Evolutionary conservation across 108 stramenopile species (phyloP).

Genomic region (Thalassiosira profunda): DNA sequence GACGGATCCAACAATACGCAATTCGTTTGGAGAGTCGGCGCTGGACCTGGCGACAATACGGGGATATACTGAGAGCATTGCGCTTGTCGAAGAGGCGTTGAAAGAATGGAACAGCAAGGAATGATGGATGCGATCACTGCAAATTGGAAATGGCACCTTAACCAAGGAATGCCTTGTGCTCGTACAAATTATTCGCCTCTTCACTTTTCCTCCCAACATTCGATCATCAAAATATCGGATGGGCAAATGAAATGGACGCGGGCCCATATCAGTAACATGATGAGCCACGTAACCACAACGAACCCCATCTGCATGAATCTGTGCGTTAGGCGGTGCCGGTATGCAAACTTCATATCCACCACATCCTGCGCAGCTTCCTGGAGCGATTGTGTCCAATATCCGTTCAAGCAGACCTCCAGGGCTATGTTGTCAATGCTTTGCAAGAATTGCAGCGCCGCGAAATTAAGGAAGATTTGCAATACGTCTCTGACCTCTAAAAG

Average conservation of each 20-base stretch:
- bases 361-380: conserved; percentile 24
- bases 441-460: conserved; percentile 71
- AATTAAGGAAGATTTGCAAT: conserved; percentile 61
- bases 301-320: too few relatives aligned
- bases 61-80: conserved; percentile 19
- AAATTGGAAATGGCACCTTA: too few relatives aligned
- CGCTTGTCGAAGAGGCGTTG: conserved; percentile 27
- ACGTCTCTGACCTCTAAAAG: conserved; percentile 51
- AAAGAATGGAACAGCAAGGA: conserved; percentile 16
- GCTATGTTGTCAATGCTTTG: conserved; percentile 64
- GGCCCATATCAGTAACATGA: too few relatives aligned
- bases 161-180: too few relatives aligned
- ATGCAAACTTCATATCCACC: conserved; percentile 21
- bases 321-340: too few relatives aligned
- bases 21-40: conserved; percentile 37
- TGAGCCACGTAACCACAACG: too few relatives aligned
- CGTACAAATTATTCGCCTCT: too few relatives aligned
- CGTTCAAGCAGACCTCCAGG: conserved; percentile 45
- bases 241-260: too few relatives aligned
- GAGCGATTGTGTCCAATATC: conserved; percentile 42
- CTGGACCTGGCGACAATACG: conserved; percentile 30
- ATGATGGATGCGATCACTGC: too few relatives aligned
- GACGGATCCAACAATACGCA: conserved; percentile 32
- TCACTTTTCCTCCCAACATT: too few relatives aligned
- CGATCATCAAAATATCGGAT: too few relatives aligned